Percentiles rank a stretch among this genome's conserved stretches.
These are phyloP conservation scores for Tolypocladium sp. DNA, from an alignment of 2,329 filamentous ascomycete genomes.

Conservation along the genomic window DNA sequence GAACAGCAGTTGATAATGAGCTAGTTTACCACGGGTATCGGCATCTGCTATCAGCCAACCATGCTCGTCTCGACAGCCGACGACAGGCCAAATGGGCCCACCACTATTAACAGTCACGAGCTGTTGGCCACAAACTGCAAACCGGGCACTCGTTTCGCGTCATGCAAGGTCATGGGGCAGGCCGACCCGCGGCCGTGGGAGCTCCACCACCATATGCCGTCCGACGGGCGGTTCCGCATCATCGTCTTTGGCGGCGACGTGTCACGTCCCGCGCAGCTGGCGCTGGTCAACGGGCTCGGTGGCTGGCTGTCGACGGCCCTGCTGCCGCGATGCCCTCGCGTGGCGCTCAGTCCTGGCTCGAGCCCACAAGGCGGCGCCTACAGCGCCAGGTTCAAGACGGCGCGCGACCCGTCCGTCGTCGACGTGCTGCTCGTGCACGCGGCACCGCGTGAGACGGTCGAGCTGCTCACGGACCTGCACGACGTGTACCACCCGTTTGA, in stretches of 20 bases:
- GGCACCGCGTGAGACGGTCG: conserved; percentile 35
- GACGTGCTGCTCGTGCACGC: conserved; percentile 55
- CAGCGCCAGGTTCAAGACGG: neutral
- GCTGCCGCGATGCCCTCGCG: conserved; percentile 26
- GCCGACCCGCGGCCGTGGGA: conserved; percentile 46
- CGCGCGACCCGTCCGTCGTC: conserved; percentile 25
- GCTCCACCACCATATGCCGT: conserved; percentile 45
- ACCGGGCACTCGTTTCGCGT: conserved; percentile 7
- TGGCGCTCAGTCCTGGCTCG: conserved; percentile 10
- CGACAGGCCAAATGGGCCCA: neutral
- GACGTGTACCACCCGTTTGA: conserved; percentile 38
- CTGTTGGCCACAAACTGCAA: conserved; percentile 1
- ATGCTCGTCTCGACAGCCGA: conserved; percentile 7
- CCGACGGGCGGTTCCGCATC: conserved; percentile 50
- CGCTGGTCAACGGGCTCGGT: conserved; percentile 38
- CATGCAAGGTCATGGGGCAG: conserved; percentile 48
- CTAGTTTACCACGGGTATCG: conserved; percentile 12
- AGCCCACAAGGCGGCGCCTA: neutral
- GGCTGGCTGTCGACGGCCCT: conserved; percentile 29
- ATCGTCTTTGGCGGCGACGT: conserved; percentile 56
- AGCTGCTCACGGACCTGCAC: conserved; percentile 40
- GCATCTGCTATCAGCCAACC: conserved; percentile 5
- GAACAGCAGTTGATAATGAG: conserved; percentile 7
- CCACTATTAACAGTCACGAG: neutral
- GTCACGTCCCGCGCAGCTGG: conserved; percentile 27